phyloP scores from a whole-genome alignment of 495 filamentous ascomycete species.

The Ramalina intermedia region DNA sequence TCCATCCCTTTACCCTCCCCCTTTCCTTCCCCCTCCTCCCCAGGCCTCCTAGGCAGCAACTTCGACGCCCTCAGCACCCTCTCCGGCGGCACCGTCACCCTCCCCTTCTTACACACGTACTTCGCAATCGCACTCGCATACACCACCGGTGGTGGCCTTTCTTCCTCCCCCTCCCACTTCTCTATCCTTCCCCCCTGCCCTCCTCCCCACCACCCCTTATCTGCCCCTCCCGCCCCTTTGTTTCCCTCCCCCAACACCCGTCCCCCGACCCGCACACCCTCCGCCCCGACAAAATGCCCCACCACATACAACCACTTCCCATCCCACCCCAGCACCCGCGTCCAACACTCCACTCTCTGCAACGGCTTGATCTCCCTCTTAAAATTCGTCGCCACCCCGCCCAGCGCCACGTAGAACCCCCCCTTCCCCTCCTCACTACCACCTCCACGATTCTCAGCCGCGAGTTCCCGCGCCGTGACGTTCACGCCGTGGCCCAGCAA shows the following conservation, averaged over 20 bases:
- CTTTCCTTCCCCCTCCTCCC: not conserved
- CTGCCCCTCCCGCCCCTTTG: slow-evolving; percentile 12
- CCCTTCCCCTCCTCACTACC: slow-evolving; percentile 33
- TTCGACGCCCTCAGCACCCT: slow-evolving; percentile 52
- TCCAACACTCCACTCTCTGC: slow-evolving; percentile 52
- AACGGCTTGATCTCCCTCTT: slow-evolving; percentile 54
- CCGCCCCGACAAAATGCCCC: slow-evolving; percentile 53
- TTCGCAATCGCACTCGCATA: slow-evolving; percentile 67
- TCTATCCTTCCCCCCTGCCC: not conserved
- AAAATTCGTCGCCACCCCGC: slow-evolving; percentile 51
- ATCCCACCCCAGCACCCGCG: slow-evolving; percentile 57
- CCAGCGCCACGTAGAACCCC: slow-evolving; percentile 35
- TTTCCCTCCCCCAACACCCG: slow-evolving; percentile 13
- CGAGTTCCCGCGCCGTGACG: slow-evolving; percentile 21
- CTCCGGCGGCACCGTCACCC: slow-evolving; percentile 74
- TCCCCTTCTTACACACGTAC: slow-evolving; percentile 81
- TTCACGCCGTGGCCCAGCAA: slow-evolving; percentile 44
- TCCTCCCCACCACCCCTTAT: not conserved
- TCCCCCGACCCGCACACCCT: slow-evolving; percentile 20
- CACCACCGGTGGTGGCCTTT: slow-evolving; percentile 23
- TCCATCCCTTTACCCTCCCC: not conserved
- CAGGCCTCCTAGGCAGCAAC: slow-evolving; percentile 45
- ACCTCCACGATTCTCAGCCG: too few relatives aligned
- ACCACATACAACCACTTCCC: slow-evolving; percentile 72
- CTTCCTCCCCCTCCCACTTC: not conserved